Evolutionary conservation across 352 stramenopile genomes (phyloP), one percentile per base, ranked within the genome.

Genomic region (Phytopythium oedochilum): DNA sequence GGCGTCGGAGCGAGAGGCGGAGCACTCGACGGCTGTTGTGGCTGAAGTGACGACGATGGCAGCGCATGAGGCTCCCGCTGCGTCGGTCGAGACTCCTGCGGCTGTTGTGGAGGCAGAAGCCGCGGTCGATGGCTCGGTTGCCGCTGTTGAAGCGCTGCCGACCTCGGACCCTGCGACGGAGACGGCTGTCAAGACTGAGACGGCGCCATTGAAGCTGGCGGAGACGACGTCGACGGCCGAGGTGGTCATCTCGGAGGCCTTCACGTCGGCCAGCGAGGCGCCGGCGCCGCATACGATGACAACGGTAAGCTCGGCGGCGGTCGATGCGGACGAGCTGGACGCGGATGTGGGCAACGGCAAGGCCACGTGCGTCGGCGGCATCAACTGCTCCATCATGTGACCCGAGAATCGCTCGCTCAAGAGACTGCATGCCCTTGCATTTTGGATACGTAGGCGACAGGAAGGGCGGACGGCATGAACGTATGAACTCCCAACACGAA

Each of bases 361-460:
- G 31, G 47, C 29, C 20, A 29, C 12, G 36, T 64, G 61, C 39
- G 29, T 86, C 11, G 63, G 83, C 42, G 73, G 64, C 56, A 57
- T 63, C 51, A 67, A 68, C 53, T 88, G 78, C 71, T 53, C 56
- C 58, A 51, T 88, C 73, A 86, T 86, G 78, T 88, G 36, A 56
- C 18, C 18, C 2, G n/a, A 25, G 1, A 23, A 3, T 25, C 14
- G 1, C 23, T 12, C 17, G 22, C 3, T 12, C 31, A 44, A 12
- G 10, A 18, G n/a, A 28, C n/a, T 26, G 22, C 20, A 2, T n/a
- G n/a, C n/a, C 7, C 3, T 34, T 48, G 42, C 42, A 31, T 48
- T 20, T 47, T 48, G 42, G 18, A 23, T 23, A 43, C 11, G 36
- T 43, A 43, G 36, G 36, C 36, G 36, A 43, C 36, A 39, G 34